Base-by-base conservation (phyloP, 345 rosid genomes). In the Camelina sativa region DNA sequence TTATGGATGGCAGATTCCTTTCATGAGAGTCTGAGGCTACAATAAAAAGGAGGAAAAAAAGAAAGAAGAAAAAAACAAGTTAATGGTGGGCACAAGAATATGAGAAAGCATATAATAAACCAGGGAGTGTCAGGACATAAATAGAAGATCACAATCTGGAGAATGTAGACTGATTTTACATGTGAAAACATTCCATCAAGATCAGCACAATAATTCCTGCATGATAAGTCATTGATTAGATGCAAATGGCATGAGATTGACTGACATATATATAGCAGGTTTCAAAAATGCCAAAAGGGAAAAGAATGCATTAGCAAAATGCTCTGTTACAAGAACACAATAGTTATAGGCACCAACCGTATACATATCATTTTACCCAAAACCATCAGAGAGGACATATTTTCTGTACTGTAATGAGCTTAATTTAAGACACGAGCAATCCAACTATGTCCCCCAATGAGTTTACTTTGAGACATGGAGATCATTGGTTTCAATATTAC, bases 61-160 rank as follows among this genome's bases (percentile, higher is more conserved):
- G 37, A 37, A 54, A 38, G 61, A 69, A 56, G 44, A 44, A 66
- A 72, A 77, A 74, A 76, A 30, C 75, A 72, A 62, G 82, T 72
- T 72, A 76, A 72, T 48, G 75, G 79, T 71, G 77, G 74, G 73
- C 62, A 57, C 35, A 44, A 67, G 81, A 76, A 73, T 77, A 80
- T 62, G 54, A 54, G 22, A 78, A 43, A 68, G 82, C 68, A 51
- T 28, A 53, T 54, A 59, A 80, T 37, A 78, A 77, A 76, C 73
- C 79, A 52, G 69, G 12, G 19, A 67, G 30, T 68, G 77, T 68
- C 71, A 72, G 74, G 75, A 73, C 73, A 76, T n/a, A 43, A 65
- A 67, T 44, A 43, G 78, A 77, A 71, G 78, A 62, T 59, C 69
- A 40, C 72, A 80, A 71, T 73, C 11, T 70, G 67, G 71, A 59